A percentile compares a stretch with the other conserved stretches of the same genome.
Conservation (phyloP, 768 basidiomycete genomes). For the Scleroderma citrinum region DNA sequence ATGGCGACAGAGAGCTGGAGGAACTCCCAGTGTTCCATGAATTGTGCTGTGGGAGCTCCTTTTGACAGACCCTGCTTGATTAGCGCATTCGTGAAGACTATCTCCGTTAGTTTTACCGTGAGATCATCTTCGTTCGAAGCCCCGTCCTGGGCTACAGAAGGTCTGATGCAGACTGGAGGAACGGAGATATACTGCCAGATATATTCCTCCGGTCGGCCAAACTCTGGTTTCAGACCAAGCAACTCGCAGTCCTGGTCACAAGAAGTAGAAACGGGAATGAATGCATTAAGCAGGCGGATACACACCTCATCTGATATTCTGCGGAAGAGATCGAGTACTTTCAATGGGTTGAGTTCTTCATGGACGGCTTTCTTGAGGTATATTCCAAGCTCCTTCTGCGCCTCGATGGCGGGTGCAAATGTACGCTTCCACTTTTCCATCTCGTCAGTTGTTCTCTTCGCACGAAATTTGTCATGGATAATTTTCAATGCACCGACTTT, state of each 20-base stretch:
- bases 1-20: constrained; percentile 91
- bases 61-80: constrained; percentile 87
- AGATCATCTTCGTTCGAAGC: constrained; percentile 98
- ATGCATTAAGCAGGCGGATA: background rate
- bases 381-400: constrained; percentile 79
- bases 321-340: constrained; percentile 88
- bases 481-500: constrained; percentile 94
- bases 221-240: constrained; percentile 80
- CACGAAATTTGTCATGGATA: constrained; percentile 95
- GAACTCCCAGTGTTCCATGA: constrained; percentile 99
- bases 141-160: constrained; percentile 95
- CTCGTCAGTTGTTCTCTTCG: constrained; percentile 86
- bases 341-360: constrained; percentile 92
- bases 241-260: constrained; percentile 82
- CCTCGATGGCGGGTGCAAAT: constrained; percentile 76
- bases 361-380: constrained; percentile 84
- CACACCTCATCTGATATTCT: constrained; percentile 86
- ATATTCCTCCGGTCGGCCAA: constrained; percentile 93
- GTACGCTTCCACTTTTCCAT: constrained; percentile 83
- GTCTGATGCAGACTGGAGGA: constrained; percentile 95
- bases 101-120: constrained; percentile 95
- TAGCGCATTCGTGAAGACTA: constrained; percentile 88
- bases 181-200: constrained; percentile 99
- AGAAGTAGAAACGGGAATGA: constrained; percentile 1
- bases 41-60: constrained; percentile 81